Evolutionary conservation across 139 green algal species (phyloP), one percentile per base, ranked within the genome.

Genomic region (Chlorella sp.): DNA sequence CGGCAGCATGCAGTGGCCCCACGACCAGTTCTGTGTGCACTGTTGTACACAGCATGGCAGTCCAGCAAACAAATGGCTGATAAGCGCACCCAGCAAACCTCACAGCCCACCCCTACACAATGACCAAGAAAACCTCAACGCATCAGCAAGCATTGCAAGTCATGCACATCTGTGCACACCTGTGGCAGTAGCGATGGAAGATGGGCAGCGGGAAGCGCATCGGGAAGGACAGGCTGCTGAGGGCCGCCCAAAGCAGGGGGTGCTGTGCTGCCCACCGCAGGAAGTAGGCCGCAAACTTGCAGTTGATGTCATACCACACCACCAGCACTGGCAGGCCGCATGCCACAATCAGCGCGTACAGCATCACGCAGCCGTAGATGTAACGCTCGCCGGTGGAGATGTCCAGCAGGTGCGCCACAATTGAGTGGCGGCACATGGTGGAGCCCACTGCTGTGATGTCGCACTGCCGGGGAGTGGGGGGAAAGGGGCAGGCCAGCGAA

Each of bases 251-350:
- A 18, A 80, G 73, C n/a, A 7, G n/a, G 32, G 3, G 12, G 11
- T 48, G 21, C 32, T n/a, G 32, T 3, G 30, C 11, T 3, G 32
- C 32, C 73, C 73, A 80, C 32, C 73, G 73, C 32, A 42, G n/a
- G n/a, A 80, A 80, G 73, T 80, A 80, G 73, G 12, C 73, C 7
- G n/a, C 73, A 80, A 80, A 80, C 73, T 42, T 40, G 73, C 73
- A 80, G 73, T 80, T 80, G 73, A 80, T 80, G 32, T 80, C 73
- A 21, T 80, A 80, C 73, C 73, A 80, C 30, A 80, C 73, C 73
- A 80, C 18, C 66, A n/a, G 66, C 66, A 28, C 66, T 11, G 66
- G 66, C 66, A 68, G 66, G 66, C 66, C 16, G 21, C 66, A 11
- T 22, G 5, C 32, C 73, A 80, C 73, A 32, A 80, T 80, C 30